Evolutionary conservation across 1,284 basidiomycete genomes (phyloP).

Genomic region (Agaricales sp.): DNA sequence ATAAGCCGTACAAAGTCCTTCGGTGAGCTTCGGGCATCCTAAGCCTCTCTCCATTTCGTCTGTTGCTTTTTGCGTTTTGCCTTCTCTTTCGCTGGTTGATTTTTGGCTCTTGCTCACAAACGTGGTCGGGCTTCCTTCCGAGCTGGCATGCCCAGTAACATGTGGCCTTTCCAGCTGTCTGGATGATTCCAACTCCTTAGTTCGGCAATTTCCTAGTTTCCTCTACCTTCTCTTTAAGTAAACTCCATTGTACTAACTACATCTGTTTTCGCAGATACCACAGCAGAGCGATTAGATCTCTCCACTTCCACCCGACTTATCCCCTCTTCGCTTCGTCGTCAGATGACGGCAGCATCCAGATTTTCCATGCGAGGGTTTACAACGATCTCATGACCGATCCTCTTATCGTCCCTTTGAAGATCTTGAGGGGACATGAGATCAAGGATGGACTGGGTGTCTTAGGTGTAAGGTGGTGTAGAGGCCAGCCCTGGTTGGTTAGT

Average conservation of each 20-base stretch:
- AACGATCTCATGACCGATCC: slow-evolving; percentile 93
- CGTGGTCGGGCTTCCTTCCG: too few relatives aligned
- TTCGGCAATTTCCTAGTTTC: too few relatives aligned
- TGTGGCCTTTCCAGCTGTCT: too few relatives aligned
- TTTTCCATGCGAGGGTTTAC: slow-evolving; percentile 95
- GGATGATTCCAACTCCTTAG: slow-evolving; percentile 11
- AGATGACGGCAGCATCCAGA: slow-evolving; percentile 93
- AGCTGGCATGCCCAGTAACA: too few relatives aligned
- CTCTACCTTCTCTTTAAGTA: too few relatives aligned
- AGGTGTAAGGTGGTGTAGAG: slow-evolving; percentile 82
- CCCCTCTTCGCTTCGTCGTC: slow-evolving; percentile 94
- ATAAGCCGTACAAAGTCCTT: slow-evolving; percentile 94
- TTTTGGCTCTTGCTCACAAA: too few relatives aligned
- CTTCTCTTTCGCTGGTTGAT: not conserved
- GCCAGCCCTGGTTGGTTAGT: slow-evolving; percentile 89
- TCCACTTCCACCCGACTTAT: slow-evolving; percentile 90
- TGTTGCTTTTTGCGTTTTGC: not conserved
- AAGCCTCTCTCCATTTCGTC: slow-evolving; percentile 2
- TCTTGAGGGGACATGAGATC: slow-evolving; percentile 83
- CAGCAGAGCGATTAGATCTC: slow-evolving; percentile 80
- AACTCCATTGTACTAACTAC: too few relatives aligned
- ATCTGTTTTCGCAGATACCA: slow-evolving; percentile 82
- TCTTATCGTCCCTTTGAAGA: slow-evolving; percentile 94
- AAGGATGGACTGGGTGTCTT: slow-evolving; percentile 86
- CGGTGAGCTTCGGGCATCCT: slow-evolving; percentile 36